These are phyloP conservation scores for Acer campestre DNA, from an alignment of 345 rosid genomes.

Conservation along the genomic window DNA sequence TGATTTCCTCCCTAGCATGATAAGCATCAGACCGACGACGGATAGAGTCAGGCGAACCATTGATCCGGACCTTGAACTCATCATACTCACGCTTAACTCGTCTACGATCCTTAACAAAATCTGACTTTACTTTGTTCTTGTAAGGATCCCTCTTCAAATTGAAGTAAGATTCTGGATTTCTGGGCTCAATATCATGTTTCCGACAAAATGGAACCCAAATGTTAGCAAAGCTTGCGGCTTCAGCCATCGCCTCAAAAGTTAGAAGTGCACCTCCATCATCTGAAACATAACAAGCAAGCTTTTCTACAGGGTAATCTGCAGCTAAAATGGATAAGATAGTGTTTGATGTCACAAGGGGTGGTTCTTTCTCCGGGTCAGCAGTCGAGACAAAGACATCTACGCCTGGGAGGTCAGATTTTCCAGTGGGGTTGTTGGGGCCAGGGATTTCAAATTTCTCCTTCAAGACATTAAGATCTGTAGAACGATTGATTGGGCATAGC, in stretches of 20 bases:
- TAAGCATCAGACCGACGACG: conserved; percentile 96
- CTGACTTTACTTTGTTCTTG: conserved; percentile 83
- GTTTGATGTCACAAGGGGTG: conserved; percentile 96
- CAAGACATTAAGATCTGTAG: conserved; percentile 87
- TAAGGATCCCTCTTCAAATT: conserved; percentile 93
- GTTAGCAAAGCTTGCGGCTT: conserved; percentile 98
- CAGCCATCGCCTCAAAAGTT: conserved; percentile 99
- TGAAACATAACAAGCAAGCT: conserved; percentile 96
- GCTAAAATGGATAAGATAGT: conserved; percentile 97
- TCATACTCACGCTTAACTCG: conserved; percentile 95
- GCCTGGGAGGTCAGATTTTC: conserved; percentile 98
- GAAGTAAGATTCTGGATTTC: conserved; percentile 96
- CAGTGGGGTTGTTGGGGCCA: conserved; percentile 66
- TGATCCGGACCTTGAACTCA: conserved; percentile 94
- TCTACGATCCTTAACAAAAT: conserved; percentile 94
- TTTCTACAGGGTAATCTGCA: conserved; percentile 91
- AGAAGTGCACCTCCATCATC: conserved; percentile 99
- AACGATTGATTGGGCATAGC: conserved; percentile 84
- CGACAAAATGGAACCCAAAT: conserved; percentile 97
- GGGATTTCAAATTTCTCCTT: conserved; percentile 97
- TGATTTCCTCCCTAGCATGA: conserved; percentile 94
- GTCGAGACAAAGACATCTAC: conserved; percentile 92
- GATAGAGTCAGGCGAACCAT: conserved; percentile 91
- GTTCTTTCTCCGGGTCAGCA: conserved; percentile 99
- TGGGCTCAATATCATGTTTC: conserved; percentile 87